These are phyloP conservation scores for Vicia sativa DNA, from an alignment of 306 rosid species.

Conservation along the genomic window DNA sequence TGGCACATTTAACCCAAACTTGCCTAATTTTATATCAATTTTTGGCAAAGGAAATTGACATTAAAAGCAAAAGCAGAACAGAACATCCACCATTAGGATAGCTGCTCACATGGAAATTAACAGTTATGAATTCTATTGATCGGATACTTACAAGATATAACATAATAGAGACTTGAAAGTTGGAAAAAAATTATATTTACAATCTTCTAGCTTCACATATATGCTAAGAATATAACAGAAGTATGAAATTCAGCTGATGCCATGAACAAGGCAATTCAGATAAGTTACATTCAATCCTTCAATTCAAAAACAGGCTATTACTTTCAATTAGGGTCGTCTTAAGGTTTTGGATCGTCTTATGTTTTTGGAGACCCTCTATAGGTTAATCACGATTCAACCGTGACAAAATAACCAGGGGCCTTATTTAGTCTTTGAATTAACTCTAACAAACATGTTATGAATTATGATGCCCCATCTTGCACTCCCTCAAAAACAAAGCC, in stretches of 20 bases:
- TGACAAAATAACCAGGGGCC: too few species aligned
- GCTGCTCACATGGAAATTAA: constrained; percentile 1
- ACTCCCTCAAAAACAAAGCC: too few species aligned
- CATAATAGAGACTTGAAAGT: background rate
- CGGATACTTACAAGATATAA: background rate
- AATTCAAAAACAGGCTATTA: constrained; percentile 1
- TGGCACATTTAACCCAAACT: background rate
- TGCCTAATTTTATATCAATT: background rate
- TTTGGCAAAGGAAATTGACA: background rate
- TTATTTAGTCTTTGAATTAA: too few species aligned
- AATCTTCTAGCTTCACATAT: constrained; percentile 21
- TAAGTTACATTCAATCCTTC: constrained; percentile 17
- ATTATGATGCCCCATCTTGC: too few species aligned
- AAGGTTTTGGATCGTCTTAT: too few species aligned
- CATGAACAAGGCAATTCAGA: background rate
- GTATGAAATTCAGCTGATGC: background rate
- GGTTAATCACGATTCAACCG: too few species aligned
- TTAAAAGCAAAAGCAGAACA: background rate
- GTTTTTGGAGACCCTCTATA: too few species aligned
- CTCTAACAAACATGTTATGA: too few species aligned
- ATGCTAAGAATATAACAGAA: constrained; percentile 11
- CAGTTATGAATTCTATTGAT: background rate
- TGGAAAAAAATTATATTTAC: background rate
- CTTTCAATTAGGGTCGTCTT: background rate
- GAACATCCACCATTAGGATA: background rate